Base-by-base conservation (phyloP, 2,329 filamentous ascomycete genomes). In the Fusarium avenaceum region DNA sequence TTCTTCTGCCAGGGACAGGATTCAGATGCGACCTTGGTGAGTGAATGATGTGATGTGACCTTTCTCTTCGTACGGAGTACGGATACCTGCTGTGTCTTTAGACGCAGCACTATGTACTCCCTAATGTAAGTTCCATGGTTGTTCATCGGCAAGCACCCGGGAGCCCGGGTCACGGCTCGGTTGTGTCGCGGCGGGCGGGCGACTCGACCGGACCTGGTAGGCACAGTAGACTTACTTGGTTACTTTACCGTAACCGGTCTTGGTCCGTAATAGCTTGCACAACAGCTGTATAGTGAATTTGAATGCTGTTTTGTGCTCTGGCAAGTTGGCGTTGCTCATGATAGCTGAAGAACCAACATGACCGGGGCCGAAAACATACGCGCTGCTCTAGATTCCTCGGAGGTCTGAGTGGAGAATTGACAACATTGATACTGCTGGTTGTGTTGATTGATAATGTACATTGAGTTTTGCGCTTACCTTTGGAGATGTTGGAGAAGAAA, bases 161-260 rank as follows among this genome's bases (percentile, higher is more conserved):
- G 57, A 70, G 62, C 67, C 63, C 67, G 63, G 63, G 58, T 67
- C 67, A 61, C 54, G 67, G 67, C 63, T 70, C 60, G 65, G 65
- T 51, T 68, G 56, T 60, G 55, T 68, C 65, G 65, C 60, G 65
- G 65, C 55, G 48, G 42, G 47, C 65, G 65, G 65, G 43, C 50
- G 60, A 68, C 60, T 68, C 55, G 65, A 68, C 65, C 65, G 65
- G 65, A 55, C 44, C 62, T 69, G 65, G 43, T 11, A 38, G 33
- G 33, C 17, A 38, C 33, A 38, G 33, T 38, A 38, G 17, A 15
- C n/a, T 17, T 38, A 38, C 17, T 17, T 26, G 38, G n/a, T 48
- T 53, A 57, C 59, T 50, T 50, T 64, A 51, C 65, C 54, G 52
- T 42, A 40, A 47, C 65, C 47, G 52, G 65, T 2, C 55, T 62